Conservation (phyloP, 1,284 basidiomycete species). For the Apiotrichum domesticum region DNA sequence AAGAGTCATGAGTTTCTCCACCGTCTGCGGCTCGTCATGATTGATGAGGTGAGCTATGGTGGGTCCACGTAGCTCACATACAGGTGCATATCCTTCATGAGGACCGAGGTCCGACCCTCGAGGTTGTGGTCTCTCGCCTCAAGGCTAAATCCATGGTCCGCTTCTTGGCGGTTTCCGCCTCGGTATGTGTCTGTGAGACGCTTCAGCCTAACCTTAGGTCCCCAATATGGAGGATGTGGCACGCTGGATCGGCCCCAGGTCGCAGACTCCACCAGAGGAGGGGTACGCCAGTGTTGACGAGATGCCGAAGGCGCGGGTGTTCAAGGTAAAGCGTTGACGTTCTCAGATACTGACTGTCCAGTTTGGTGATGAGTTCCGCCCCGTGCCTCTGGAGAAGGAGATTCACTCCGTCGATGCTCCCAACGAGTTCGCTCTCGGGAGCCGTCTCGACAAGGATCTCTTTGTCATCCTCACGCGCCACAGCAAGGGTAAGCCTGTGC, state of each 20-base stretch:
- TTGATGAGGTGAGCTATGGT: constrained; percentile 68
- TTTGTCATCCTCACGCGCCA: constrained; percentile 65
- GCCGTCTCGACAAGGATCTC: constrained; percentile 66
- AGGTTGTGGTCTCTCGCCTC: constrained; percentile 92
- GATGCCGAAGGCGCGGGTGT: constrained; percentile 58
- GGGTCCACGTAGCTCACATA: neutral
- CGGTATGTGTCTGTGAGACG: constrained; percentile 50
- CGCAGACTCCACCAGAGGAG: neutral
- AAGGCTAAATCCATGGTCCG: constrained; percentile 54
- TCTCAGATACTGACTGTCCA: constrained; percentile 37
- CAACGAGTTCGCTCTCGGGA: constrained; percentile 76
- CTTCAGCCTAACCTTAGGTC: constrained; percentile 19
- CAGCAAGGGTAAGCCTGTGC: constrained; percentile 66
- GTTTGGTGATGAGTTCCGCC: constrained; percentile 88
- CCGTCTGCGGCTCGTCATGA: constrained; percentile 58
- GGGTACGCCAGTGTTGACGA: constrained; percentile 8
- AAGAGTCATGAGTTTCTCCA: constrained; percentile 47
- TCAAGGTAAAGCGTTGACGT: constrained; percentile 53
- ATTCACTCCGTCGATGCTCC: constrained; percentile 58
- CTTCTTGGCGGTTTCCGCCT: constrained; percentile 85
- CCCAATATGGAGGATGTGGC: constrained; percentile 91
- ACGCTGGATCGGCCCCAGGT: constrained; percentile 61
- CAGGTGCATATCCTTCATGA: constrained; percentile 92
- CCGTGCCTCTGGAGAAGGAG: constrained; percentile 68
- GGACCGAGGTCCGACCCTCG: constrained; percentile 78